Base-by-base conservation (phyloP, 2,329 filamentous ascomycete genomes). In the Fusarium xyrophilum region DNA sequence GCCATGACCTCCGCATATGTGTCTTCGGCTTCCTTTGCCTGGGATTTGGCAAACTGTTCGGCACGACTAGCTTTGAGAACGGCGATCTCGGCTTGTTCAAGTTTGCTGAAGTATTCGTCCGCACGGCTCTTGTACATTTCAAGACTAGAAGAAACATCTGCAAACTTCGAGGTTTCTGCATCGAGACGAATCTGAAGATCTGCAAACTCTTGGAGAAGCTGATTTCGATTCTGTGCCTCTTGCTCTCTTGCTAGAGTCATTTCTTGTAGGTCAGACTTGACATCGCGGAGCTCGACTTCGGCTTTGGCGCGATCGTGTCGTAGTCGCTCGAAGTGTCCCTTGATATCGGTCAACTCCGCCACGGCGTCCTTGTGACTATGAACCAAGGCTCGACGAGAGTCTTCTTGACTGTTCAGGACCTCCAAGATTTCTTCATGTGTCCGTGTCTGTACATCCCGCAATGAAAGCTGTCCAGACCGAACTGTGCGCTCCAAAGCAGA, bases 31-130 rank as follows among this genome's bases (percentile, higher is more conserved):
- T 99, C 95, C 74, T 89, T 90, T 13, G 93, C 92, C 76, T 97
- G 95, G 1, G 91, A 85, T 79, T 93, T 96, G 59, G 95, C 95
- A 77, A 98, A 97, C 73, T 97, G 93, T 79, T 98, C 95, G 0
- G 96, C 95, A 27, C 95, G 88, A 63, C 87, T 91, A 19, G 95
- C 95, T 78, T 97, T 97, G 68, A 99, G 86, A 21, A 98, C 94
- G 1, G 94, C 90, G 70, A 98, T 96, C 78, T 99, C 95, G 19
- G 96, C 96, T 76, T 98, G 95, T 79, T 99, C 95, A 23, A 99
- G 88, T 80, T 97, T 97, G 82, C 89, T 92, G 80, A 97, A 99
- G 79, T 99, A 98, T 77, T 98, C 95, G 75, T 98, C 93, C 7
- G 95, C 92, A 43, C 95, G 89, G 67, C 88, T 89, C 85, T 97